Percentiles rank a stretch among this genome's conserved stretches.
These are phyloP conservation scores for Suillus clintonianus DNA, from an alignment of 768 basidiomycete genomes.

Conservation along the genomic window DNA sequence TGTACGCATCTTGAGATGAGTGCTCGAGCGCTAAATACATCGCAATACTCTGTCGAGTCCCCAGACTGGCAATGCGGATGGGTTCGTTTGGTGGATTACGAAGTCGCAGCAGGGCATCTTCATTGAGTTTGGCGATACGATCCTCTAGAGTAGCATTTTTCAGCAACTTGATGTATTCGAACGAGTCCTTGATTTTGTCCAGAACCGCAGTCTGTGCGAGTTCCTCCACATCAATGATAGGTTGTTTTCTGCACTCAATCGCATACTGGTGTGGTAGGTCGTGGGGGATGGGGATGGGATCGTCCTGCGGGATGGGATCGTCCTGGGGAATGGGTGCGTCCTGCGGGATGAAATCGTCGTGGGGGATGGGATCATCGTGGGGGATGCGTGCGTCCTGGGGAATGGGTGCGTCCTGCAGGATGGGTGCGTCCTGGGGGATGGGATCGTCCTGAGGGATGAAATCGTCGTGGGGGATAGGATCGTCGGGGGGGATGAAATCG, in stretches of 20 bases:
- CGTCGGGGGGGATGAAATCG: too few species aligned
- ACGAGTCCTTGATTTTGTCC: background rate
- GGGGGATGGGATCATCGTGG: too few species aligned
- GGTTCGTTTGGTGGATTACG: slow-evolving; percentile 4
- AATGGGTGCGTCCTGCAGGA: too few species aligned
- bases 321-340: too few species aligned
- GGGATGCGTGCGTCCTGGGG: too few species aligned
- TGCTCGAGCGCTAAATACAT: slow-evolving; percentile 8
- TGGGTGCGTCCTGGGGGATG: too few species aligned
- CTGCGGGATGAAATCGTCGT: too few species aligned
- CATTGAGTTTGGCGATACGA: slow-evolving; percentile 1
- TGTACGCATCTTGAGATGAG: slow-evolving; percentile 7
- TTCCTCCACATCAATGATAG: background rate
- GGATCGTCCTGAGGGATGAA: too few species aligned
- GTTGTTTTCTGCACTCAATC: background rate
- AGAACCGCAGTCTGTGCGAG: background rate
- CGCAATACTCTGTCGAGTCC: slow-evolving; percentile 5
- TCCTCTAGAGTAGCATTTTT: slow-evolving; percentile 2
- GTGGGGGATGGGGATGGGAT: too few species aligned
- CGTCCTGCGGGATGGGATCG: too few species aligned
- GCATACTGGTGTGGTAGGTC: too few species aligned
- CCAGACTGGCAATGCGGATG: slow-evolving; percentile 1
- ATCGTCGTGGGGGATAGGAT: too few species aligned
- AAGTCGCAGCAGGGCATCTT: background rate
- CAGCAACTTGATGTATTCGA: background rate